Percentiles rank a stretch among this genome's conserved stretches.
These are phyloP conservation scores for Alternaria solani DNA, from an alignment of 2,329 filamentous ascomycete genomes.

Conservation along the genomic window DNA sequence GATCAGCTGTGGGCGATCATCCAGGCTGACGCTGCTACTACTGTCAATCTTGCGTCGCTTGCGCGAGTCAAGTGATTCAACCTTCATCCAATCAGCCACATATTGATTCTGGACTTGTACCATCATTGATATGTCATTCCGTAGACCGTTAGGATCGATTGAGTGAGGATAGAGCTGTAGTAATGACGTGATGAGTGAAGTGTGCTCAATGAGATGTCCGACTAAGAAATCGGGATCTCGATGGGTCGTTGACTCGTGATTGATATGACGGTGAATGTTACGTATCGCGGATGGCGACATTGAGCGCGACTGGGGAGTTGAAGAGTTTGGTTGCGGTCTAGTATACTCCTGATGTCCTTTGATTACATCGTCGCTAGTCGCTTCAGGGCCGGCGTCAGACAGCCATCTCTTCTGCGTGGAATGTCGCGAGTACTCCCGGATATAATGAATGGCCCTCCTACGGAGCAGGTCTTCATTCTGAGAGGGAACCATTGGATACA, in stretches of 20 bases:
- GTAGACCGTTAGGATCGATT: conserved; percentile 17
- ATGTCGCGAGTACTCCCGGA: conserved; percentile 21
- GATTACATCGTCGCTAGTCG: conserved; percentile 8
- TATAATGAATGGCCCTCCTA: conserved; percentile 23
- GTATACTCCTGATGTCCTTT: neutral
- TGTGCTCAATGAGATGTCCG: conserved; percentile 23
- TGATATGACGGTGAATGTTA: neutral
- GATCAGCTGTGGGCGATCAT: neutral
- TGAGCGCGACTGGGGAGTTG: neutral
- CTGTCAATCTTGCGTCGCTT: conserved; percentile 5
- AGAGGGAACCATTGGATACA: neutral
- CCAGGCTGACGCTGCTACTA: neutral
- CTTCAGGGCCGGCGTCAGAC: conserved; percentile 16
- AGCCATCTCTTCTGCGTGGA: conserved; percentile 16
- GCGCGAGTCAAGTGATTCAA: conserved; percentile 2
- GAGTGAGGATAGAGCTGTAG: conserved; percentile 29
- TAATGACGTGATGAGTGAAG: conserved; percentile 24
- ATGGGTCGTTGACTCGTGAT: conserved; percentile 9
- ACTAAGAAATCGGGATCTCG: conserved; percentile 16
- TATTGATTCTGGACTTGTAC: conserved; percentile 21
- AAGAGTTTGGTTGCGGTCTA: neutral
- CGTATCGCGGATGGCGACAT: neutral
- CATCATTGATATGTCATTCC: conserved; percentile 33
- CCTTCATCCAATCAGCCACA: conserved; percentile 25
- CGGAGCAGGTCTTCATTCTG: conserved; percentile 25